Evolutionary conservation across 2,329 filamentous ascomycete species (phyloP).

Genomic region (Xylaria hypoxylon): DNA sequence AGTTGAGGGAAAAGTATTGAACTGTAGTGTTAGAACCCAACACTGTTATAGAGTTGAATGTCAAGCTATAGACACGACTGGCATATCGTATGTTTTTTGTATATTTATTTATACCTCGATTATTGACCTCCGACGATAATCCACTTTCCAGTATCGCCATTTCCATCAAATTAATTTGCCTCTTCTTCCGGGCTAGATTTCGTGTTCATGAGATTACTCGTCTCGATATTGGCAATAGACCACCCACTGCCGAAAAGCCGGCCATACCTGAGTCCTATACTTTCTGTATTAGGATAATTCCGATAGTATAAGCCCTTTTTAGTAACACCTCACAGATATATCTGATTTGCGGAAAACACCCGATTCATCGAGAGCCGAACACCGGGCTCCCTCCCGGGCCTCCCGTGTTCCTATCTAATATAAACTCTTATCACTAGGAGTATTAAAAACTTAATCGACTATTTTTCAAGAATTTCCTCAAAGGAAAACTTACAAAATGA

Average conservation of each 20-base stretch:
- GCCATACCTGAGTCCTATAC: background rate
- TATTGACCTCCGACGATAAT: background rate
- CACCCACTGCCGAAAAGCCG: background rate
- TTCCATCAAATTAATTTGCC: background rate
- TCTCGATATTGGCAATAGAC: background rate
- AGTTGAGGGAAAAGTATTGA: background rate
- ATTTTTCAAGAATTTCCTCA: too few relatives aligned
- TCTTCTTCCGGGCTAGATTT: background rate
- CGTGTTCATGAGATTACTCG: background rate
- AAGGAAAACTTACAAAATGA: too few relatives aligned
- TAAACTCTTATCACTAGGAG: background rate
- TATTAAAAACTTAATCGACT: background rate
- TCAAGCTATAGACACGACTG: too few relatives aligned
- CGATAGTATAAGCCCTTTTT: background rate
- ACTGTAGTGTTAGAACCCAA: background rate
- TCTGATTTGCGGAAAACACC: conserved; percentile 1
- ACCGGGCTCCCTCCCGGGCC: background rate
- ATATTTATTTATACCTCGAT: conserved; percentile 7
- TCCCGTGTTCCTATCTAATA: background rate
- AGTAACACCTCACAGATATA: background rate
- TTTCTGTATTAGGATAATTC: conserved; percentile 14
- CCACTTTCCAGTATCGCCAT: background rate
- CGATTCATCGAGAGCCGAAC: conserved; percentile 15
- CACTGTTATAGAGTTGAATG: background rate
- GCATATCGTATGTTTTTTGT: background rate